A percentile compares a stretch with the other conserved stretches of the same genome.
These are phyloP conservation scores for Suillus plorans DNA, from an alignment of 768 basidiomycete genomes.

Conservation along the genomic window DNA sequence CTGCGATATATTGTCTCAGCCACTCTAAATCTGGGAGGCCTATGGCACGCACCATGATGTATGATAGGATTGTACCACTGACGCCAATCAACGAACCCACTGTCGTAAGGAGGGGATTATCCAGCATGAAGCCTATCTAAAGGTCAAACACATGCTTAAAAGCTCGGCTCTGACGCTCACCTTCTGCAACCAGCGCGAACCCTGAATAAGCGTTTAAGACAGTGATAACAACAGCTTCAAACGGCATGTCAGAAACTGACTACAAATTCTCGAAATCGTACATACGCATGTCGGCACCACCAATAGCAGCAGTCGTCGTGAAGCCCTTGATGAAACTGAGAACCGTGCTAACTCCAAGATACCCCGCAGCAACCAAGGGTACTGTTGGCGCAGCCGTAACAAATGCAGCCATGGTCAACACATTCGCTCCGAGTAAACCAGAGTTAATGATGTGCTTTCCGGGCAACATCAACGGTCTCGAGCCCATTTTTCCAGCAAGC, in stretches of 20 bases:
- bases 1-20: slow-evolving; percentile 36
- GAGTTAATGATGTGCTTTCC: slow-evolving; percentile 77
- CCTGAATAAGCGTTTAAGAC: slow-evolving; percentile 91
- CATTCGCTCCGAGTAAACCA: slow-evolving; percentile 70
- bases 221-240: slow-evolving; percentile 81
- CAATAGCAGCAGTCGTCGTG: slow-evolving; percentile 89
- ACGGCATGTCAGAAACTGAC: slow-evolving; percentile 10
- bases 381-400: slow-evolving; percentile 65
- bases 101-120: slow-evolving; percentile 80
- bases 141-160: not conserved
- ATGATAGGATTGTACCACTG: slow-evolving; percentile 87
- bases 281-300: slow-evolving; percentile 92
- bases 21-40: not conserved
- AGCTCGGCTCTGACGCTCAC: slow-evolving; percentile 25
- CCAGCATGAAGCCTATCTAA: slow-evolving; percentile 74
- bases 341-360: slow-evolving; percentile 67
- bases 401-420: slow-evolving; percentile 75
- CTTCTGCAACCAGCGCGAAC: slow-evolving; percentile 89
- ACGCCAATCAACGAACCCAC: slow-evolving; percentile 88
- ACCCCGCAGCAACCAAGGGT: slow-evolving; percentile 75
- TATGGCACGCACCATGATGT: slow-evolving; percentile 73
- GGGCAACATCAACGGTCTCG: slow-evolving; percentile 68
- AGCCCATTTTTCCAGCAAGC: slow-evolving; percentile 79
- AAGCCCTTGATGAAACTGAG: slow-evolving; percentile 85
- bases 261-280: slow-evolving; percentile 15